These are phyloP conservation scores for Kernera saxatilis DNA, from an alignment of 345 rosid species.

Conservation along the genomic window DNA sequence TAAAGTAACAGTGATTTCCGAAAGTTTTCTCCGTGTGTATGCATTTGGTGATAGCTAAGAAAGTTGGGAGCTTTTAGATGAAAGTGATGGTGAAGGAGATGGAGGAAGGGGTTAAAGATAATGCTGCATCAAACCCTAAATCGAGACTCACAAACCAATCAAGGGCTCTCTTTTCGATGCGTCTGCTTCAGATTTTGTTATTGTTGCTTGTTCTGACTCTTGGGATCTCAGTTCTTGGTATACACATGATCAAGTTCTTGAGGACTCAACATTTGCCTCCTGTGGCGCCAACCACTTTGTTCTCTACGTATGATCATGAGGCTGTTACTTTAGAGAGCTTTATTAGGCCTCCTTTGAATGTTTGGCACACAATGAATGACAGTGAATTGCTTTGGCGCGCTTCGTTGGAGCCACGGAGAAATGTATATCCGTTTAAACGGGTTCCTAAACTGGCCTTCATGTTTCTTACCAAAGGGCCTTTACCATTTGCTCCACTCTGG, in stretches of 20 bases:
- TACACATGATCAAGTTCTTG: conserved; percentile 42
- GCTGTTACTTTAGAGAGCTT: conserved; percentile 32
- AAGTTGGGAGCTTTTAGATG: conserved; percentile 17
- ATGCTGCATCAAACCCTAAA: conserved; percentile 3
- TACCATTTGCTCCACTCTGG: conserved; percentile 92
- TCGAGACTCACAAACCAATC: conserved; percentile 31
- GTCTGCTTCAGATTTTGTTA: conserved; percentile 39
- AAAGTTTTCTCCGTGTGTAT: neutral
- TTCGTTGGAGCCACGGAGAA: conserved; percentile 52
- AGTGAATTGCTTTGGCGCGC: conserved; percentile 81
- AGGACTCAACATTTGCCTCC: conserved; percentile 28
- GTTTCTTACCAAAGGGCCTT: conserved; percentile 85
- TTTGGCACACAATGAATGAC: conserved; percentile 72
- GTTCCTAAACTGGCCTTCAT: conserved; percentile 88
- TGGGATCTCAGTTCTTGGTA: conserved; percentile 45
- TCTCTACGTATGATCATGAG: conserved; percentile 30
- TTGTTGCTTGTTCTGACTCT: conserved; percentile 44
- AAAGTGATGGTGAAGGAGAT: conserved; percentile 26
- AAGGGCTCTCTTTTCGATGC: conserved; percentile 37
- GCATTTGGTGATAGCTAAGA: neutral
- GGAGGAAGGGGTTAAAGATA: conserved; percentile 54
- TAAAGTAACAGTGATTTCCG: neutral
- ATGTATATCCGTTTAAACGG: conserved; percentile 56
- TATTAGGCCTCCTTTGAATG: conserved; percentile 50
- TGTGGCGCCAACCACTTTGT: conserved; percentile 30